Evolutionary conservation across 306 rosid genomes (phyloP).

Genomic region (Carpinus fangiana): DNA sequence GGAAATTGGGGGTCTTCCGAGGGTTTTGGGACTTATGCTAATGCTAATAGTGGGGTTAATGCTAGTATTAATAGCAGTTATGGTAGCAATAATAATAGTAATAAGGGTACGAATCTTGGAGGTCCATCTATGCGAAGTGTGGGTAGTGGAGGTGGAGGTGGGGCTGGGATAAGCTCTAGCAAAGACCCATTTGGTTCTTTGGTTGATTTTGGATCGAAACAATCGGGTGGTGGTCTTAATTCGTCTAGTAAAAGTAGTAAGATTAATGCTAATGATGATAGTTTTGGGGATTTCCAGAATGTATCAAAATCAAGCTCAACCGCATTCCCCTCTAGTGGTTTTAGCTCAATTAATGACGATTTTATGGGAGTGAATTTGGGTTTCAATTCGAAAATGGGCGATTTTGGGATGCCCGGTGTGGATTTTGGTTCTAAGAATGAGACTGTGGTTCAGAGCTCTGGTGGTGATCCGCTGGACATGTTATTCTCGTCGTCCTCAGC

Average conservation of each 20-base stretch:
- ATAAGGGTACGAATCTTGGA: conserved; percentile 51
- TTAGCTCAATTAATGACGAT: conserved; percentile 29
- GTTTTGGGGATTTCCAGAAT: conserved; percentile 84
- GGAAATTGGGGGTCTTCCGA: conserved; percentile 56
- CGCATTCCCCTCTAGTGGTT: conserved; percentile 41
- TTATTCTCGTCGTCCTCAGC: conserved; percentile 58
- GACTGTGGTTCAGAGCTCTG: conserved; percentile 44
- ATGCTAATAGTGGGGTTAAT: conserved; percentile 12
- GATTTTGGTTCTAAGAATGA: conserved; percentile 33
- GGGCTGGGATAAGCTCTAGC: conserved; percentile 46
- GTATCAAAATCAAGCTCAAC: conserved; percentile 56
- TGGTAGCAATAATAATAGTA: conserved; percentile 22
- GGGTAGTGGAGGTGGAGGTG: conserved; percentile 37
- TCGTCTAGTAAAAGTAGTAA: conserved; percentile 46
- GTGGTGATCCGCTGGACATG: conserved; percentile 75
- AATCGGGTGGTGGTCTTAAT: conserved; percentile 49
- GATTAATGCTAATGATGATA: conserved; percentile 35
- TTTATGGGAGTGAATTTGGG: conserved; percentile 40
- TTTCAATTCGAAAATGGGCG: conserved; percentile 34
- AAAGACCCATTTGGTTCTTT: conserved; percentile 89
- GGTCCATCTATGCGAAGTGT: conserved; percentile 51
- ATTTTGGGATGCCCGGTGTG: conserved; percentile 39
- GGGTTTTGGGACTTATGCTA: conserved; percentile 21
- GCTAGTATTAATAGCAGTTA: conserved; percentile 8
- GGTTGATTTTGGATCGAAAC: conserved; percentile 70